Evolutionary conservation across 2,329 filamentous ascomycete species (phyloP), one percentile per base, ranked within the genome.

Genomic region (Rutstroemia sp.): DNA sequence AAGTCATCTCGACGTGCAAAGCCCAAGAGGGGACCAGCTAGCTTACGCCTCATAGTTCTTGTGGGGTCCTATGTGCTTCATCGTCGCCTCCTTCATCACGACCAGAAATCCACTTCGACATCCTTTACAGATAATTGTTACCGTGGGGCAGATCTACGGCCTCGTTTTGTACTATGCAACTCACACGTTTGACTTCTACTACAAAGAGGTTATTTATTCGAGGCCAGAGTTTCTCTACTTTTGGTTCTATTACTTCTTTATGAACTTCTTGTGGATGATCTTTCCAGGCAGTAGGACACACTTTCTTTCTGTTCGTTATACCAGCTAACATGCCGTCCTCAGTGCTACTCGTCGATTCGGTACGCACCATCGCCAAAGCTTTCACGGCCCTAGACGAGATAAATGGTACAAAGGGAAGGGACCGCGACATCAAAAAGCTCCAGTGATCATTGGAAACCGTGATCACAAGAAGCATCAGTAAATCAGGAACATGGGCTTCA

Each of bases 121-220:
- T 65, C 71, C 77, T 9, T 63, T 79, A 50, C 80, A 84, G 57
- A 67, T 69, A 39, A 67, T 71, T 49, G 69, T 71, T 23, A 68
- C 64, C 8, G 65, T 68, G 10, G 70, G 68, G 19, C 69, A 71
- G 49, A 63, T 71, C 14, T 71, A 84, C 69, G 80, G 83, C 56
- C 78, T 84, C n/a, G 73, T 78, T 3, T 72, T 86, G 39, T 86
- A 86, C 71, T 86, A 83, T 67, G 72, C 78, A 1, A 86, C 83
- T 16, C 80, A 78, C 67, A 73, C 75, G 61, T 73, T 75, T 55
- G 79, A 82, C 61, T 68, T 73, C 58, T 72, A 71, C 46, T 71
- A 77, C 60, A 72, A 70, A 23, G 77, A 76, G 3, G 67, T 75
- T 14, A 73, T 73, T 21, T 80, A 83, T 65, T 80, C 77, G 60